These are phyloP conservation scores for Aureobasidium namibiae DNA, from an alignment of 2,329 filamentous ascomycete genomes.

Conservation along the genomic window DNA sequence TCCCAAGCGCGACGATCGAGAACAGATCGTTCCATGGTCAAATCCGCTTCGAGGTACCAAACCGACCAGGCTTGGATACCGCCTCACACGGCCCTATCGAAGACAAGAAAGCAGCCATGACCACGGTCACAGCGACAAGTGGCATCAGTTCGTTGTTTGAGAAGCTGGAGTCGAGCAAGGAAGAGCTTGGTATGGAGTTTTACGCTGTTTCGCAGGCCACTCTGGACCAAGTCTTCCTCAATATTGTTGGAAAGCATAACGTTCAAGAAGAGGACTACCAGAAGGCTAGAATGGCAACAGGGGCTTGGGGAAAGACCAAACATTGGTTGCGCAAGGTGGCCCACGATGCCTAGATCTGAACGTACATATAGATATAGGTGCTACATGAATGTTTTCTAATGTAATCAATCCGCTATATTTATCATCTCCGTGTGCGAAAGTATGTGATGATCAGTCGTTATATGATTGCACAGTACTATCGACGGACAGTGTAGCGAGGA, in stretches of 20 bases:
- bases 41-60: constrained; percentile 70
- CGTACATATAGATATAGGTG: background rate
- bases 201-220: constrained; percentile 83
- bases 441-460: too few species aligned
- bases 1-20: constrained; percentile 61
- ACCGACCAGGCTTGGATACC: constrained; percentile 20
- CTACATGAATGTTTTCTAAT: too few species aligned
- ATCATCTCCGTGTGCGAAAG: too few species aligned
- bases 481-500: too few species aligned
- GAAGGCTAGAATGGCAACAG: constrained; percentile 15
- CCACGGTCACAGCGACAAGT: constrained; percentile 5
- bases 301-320: constrained; percentile 9
- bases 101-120: background rate
- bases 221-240: constrained; percentile 82
- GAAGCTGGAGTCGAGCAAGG: constrained; percentile 62
- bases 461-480: too few species aligned
- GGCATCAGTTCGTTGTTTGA: constrained; percentile 61
- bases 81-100: constrained; percentile 9
- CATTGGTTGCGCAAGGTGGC: background rate
- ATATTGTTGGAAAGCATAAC: constrained; percentile 73
- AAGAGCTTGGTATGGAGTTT: constrained; percentile 65
- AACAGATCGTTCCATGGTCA: constrained; percentile 76
- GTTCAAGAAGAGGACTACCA: constrained; percentile 58
- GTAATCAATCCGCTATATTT: background rate
- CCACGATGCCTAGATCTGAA: constrained; percentile 7